phyloP scores from a whole-genome alignment of 73 alveolate genomes.

The Paramecium bursaria region DNA sequence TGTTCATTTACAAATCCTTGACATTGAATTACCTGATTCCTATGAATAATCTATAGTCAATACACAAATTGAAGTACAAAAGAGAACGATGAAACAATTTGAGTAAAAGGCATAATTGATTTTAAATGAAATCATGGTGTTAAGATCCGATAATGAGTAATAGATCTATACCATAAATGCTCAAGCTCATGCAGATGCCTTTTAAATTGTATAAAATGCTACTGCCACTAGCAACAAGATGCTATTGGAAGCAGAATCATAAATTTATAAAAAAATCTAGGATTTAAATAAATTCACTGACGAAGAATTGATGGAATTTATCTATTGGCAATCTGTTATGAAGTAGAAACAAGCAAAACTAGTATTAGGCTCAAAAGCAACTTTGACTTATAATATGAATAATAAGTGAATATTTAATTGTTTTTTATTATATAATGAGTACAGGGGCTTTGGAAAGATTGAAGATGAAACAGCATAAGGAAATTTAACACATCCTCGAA shows the following conservation, averaged over 20 bases:
- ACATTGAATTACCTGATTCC: slow-evolving; percentile 65
- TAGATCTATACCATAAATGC: slow-evolving; percentile 53
- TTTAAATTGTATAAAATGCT: slow-evolving; percentile 6
- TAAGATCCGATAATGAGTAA: slow-evolving; percentile 65
- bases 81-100: slow-evolving; percentile 60
- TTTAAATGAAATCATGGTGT: slow-evolving; percentile 56
- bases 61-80: slow-evolving; percentile 63
- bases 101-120: slow-evolving; percentile 61
- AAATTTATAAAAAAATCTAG: background rate
- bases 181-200: slow-evolving; percentile 55
- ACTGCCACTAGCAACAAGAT: slow-evolving; percentile 32
- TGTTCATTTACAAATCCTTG: slow-evolving; percentile 42
- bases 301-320: slow-evolving; percentile 60
- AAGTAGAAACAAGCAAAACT: slow-evolving; percentile 62
- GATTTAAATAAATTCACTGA: background rate
- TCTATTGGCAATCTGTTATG: slow-evolving; percentile 44
- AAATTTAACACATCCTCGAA: too few species aligned
- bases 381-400: slow-evolving; percentile 29
- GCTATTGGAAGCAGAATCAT: slow-evolving; percentile 61
- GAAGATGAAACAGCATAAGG: too few species aligned
- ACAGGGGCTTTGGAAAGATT: too few species aligned
- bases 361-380: slow-evolving; percentile 17
- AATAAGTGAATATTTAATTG: slow-evolving; percentile 31
- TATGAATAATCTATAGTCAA: slow-evolving; percentile 57
- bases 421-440: too few species aligned